Evolutionary conservation across 2,329 filamentous ascomycete genomes (phyloP).

Genomic region (Hymenoscyphus albidus): DNA sequence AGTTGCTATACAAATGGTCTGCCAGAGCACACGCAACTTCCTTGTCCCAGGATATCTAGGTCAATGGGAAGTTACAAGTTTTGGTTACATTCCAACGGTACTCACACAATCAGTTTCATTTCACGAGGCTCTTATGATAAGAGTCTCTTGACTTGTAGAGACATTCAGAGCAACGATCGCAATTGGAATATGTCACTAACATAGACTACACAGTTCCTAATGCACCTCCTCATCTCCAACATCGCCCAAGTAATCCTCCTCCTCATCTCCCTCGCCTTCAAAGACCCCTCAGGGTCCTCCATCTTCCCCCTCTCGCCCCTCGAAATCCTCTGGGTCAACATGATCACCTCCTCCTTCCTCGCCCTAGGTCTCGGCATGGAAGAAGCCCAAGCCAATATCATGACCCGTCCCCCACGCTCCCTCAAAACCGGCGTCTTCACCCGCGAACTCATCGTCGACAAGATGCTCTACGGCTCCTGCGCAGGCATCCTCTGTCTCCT

Average conservation of each 20-base stretch:
- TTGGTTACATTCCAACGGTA: neutral
- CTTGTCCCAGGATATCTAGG: too few species aligned
- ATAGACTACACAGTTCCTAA: constrained; percentile 42
- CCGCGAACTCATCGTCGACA: constrained; percentile 60
- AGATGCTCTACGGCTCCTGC: constrained; percentile 61
- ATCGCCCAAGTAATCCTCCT: constrained; percentile 67
- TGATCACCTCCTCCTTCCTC: constrained; percentile 67
- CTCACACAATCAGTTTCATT: neutral
- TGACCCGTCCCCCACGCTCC: constrained; percentile 60
- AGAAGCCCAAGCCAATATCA: constrained; percentile 63
- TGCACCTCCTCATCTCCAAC: constrained; percentile 67
- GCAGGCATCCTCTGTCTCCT: constrained; percentile 60
- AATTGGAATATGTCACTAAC: neutral
- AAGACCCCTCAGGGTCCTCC: constrained; percentile 54
- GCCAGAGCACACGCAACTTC: too few species aligned
- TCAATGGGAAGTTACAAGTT: too few species aligned
- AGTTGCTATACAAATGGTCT: too few species aligned
- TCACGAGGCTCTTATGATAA: too few species aligned
- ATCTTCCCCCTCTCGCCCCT: constrained; percentile 69
- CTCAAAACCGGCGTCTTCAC: constrained; percentile 60
- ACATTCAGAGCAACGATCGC: too few species aligned
- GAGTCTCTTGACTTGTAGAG: too few species aligned
- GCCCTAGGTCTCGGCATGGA: constrained; percentile 71
- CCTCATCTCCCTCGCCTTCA: constrained; percentile 66
- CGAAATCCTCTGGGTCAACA: constrained; percentile 74